Evolutionary conservation across 176 grass and related monocot genomes (phyloP).

Genomic region (Hordeum marinum): DNA sequence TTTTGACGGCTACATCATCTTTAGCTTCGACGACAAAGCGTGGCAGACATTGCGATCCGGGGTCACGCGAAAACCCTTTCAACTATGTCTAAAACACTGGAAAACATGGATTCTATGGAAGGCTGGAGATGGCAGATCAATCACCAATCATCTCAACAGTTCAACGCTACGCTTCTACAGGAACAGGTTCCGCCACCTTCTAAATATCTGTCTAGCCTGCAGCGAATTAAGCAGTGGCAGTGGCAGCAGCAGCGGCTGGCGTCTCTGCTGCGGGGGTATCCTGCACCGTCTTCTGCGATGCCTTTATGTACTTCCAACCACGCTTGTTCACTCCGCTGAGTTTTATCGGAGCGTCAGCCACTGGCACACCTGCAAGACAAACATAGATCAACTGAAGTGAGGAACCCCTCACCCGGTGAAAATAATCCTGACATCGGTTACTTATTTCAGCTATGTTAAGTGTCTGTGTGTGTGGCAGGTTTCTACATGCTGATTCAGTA

Average conservation of each 20-base stretch:
- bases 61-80: neutral
- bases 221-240: constrained; percentile 17
- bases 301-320: constrained; percentile 74
- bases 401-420: neutral
- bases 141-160: neutral
- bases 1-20: neutral
- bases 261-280: constrained; percentile 28
- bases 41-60: neutral
- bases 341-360: constrained; percentile 36
- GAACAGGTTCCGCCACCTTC: neutral
- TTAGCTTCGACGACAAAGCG: neutral
- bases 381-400: constrained; percentile 7
- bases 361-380: constrained; percentile 47
- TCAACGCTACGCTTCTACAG: neutral
- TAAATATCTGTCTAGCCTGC: neutral
- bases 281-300: constrained; percentile 46
- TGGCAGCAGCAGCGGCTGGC: neutral
- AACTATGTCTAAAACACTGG: neutral
- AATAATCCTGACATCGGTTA: neutral
- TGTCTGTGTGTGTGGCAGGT: neutral
- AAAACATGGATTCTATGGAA: neutral
- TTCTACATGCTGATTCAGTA: neutral
- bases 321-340: constrained; percentile 76
- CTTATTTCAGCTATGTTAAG: neutral
- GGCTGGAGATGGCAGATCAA: neutral